Evolutionary conservation across 345 rosid genomes (phyloP), one percentile per base, ranked within the genome.

Genomic region (Brassica nigra): DNA sequence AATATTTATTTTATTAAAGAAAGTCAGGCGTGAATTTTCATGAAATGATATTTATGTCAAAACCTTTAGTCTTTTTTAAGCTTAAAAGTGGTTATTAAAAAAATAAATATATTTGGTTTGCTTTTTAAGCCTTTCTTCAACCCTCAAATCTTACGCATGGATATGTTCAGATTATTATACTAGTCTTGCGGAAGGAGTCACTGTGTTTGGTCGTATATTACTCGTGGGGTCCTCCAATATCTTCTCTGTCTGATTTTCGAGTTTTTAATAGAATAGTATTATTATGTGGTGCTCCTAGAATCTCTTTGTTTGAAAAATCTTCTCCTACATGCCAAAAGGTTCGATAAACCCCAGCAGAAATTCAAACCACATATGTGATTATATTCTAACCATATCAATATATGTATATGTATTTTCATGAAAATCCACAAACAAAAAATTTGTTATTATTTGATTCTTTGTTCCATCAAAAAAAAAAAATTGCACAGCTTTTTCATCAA

Each of bases 201-300:
- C 37, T 80, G 71, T 73, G 55, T 79, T 80, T 75, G 83, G 75
- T 54, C 14, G 83, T 80, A 69, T 75, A 69, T 75, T 80, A 71
- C 59, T 68, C 57, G 72, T 75, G 71, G 79, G 79, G 9, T 29
- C 71, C 67, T 0, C 14, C 62, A 61, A 58, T 79, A 79, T 73
- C 34, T 73, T 67, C 55, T 4, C 55, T 61, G 34, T 61, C 34
- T 16, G 75, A 77, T 69, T 86, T 85, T 82, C 23, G 55, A 49
- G 18, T 49, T 49, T 39, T 49, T 12, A 7, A 12, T 44, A 14
- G 6, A 49, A 49, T 54, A 16, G 1, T 44, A 44, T 44, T 47
- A 47, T 47, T 67, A 37, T 61, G 70, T 67, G 78, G 78, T 72
- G 67, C 73, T 72, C 62, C 10, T 70, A 36, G 33, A 54, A 15